These are phyloP conservation scores for Cutaneotrichosporon sp. DNA, from an alignment of 1,284 basidiomycete genomes.

Conservation along the genomic window DNA sequence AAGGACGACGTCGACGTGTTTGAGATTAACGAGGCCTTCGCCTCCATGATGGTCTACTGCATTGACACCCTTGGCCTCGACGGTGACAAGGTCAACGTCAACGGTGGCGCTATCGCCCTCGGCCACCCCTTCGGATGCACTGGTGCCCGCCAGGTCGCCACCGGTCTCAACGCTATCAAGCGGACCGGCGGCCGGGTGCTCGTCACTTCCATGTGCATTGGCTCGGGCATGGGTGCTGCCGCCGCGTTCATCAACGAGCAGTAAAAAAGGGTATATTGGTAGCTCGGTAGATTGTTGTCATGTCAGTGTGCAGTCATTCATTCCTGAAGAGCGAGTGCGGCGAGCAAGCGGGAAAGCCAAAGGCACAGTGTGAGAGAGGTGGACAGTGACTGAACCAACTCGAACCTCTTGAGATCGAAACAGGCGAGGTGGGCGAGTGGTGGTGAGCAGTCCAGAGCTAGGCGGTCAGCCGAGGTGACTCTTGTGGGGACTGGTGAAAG, in stretches of 20 bases:
- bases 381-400: too few species aligned
- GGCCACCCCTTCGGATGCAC: conserved; percentile 72
- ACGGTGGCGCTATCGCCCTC: conserved; percentile 85
- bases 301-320: too few species aligned
- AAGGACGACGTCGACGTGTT: conserved; percentile 78
- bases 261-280: background rate
- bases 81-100: conserved; percentile 79
- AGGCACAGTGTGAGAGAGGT: too few species aligned
- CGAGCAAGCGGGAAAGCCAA: too few species aligned
- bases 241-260: conserved; percentile 55
- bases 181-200: conserved; percentile 79
- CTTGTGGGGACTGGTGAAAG: too few species aligned
- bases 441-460: too few species aligned
- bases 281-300: too few species aligned
- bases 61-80: conserved; percentile 68
- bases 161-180: conserved; percentile 77
- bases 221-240: conserved; percentile 73
- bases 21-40: conserved; percentile 83
- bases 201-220: conserved; percentile 94
- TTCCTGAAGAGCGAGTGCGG: too few species aligned
- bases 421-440: too few species aligned
- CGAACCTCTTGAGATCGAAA: too few species aligned
- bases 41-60: conserved; percentile 76
- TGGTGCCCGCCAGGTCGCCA: conserved; percentile 82
- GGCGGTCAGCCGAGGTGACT: too few species aligned